Percentiles rank a stretch among this genome's conserved stretches.
These are phyloP conservation scores for Middelhovenomyces tepae DNA, from an alignment of 805 yeast genomes.

Conservation along the genomic window DNA sequence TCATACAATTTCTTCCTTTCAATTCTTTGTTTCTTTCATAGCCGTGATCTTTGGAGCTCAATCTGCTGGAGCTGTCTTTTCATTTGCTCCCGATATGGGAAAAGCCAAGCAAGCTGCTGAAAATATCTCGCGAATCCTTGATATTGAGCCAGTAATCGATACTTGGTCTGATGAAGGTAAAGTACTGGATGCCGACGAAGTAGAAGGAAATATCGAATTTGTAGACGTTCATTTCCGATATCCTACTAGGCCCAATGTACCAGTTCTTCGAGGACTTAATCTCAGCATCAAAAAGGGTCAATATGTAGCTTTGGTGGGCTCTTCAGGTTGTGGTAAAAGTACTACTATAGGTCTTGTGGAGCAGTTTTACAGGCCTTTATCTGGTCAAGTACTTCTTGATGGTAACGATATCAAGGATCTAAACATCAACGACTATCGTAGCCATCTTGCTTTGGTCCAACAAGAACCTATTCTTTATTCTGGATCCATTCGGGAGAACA, in stretches of 20 bases:
- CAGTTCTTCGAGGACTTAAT: constrained; percentile 43
- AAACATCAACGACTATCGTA: constrained; percentile 42
- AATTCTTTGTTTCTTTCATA: constrained; percentile 32
- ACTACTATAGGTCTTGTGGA: constrained; percentile 45
- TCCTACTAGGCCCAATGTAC: constrained; percentile 45
- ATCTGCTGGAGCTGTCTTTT: constrained; percentile 33
- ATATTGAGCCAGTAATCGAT: constrained; percentile 29
- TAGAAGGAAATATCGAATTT: constrained; percentile 47
- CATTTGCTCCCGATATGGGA: constrained; percentile 36
- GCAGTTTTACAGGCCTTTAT: constrained; percentile 42
- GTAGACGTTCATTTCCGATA: constrained; percentile 55
- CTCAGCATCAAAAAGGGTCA: constrained; percentile 41
- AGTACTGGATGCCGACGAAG: constrained; percentile 24
- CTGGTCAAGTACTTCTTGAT: constrained; percentile 44
- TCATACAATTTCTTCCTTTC: constrained; percentile 22
- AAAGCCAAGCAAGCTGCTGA: constrained; percentile 32
- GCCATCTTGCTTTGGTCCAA: constrained; percentile 49
- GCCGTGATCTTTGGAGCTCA: constrained; percentile 35
- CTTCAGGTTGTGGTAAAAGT: constrained; percentile 55
- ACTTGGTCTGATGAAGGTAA: constrained; percentile 24
- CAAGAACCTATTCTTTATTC: constrained; percentile 53
- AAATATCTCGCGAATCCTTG: constrained; percentile 26
- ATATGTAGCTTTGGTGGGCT: constrained; percentile 59
- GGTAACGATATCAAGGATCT: constrained; percentile 40
- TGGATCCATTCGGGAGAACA: constrained; percentile 48